These are phyloP conservation scores for Pneumocystis carinii DNA, from an alignment of 1,139 yeast species.

Conservation along the genomic window DNA sequence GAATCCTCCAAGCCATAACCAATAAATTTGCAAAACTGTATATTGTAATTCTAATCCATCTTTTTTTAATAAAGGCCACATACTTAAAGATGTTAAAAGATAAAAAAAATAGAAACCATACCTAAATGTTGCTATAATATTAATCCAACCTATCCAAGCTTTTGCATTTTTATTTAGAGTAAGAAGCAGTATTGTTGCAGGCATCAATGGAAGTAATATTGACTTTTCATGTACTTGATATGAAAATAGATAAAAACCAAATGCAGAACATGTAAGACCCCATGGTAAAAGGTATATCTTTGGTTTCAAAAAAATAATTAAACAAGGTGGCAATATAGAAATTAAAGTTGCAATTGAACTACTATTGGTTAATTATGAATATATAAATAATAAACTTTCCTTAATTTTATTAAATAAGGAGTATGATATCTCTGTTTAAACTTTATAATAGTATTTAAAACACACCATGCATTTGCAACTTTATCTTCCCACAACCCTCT, in stretches of 20 bases:
- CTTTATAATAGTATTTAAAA: slow-evolving; percentile 62
- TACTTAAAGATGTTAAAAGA: slow-evolving; percentile 26
- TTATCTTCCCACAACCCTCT: slow-evolving; percentile 96
- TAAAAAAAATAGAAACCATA: neutral
- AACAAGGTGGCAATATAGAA: slow-evolving; percentile 54
- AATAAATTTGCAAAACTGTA: slow-evolving; percentile 40
- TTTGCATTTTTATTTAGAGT: slow-evolving; percentile 28
- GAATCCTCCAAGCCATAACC: slow-evolving; percentile 53
- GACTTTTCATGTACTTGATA: slow-evolving; percentile 95
- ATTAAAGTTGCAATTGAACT: slow-evolving; percentile 51
- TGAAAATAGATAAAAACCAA: slow-evolving; percentile 79
- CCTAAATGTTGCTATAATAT: slow-evolving; percentile 58
- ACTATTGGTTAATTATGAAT: neutral
- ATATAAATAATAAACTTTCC: slow-evolving; percentile 1
- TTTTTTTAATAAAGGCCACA: slow-evolving; percentile 71
- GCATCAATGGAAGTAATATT: slow-evolving; percentile 73
- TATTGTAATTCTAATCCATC: slow-evolving; percentile 68
- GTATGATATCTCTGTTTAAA: slow-evolving; percentile 42
- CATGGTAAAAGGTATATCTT: slow-evolving; percentile 41
- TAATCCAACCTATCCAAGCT: slow-evolving; percentile 73
- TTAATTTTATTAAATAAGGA: slow-evolving; percentile 43
- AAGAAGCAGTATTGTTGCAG: slow-evolving; percentile 55
- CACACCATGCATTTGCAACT: slow-evolving; percentile 96
- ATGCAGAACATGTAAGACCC: slow-evolving; percentile 69
- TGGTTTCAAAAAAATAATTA: slow-evolving; percentile 39